These are phyloP conservation scores for Lachnellula hyalina DNA, from an alignment of 2,329 filamentous ascomycete species.

Conservation along the genomic window DNA sequence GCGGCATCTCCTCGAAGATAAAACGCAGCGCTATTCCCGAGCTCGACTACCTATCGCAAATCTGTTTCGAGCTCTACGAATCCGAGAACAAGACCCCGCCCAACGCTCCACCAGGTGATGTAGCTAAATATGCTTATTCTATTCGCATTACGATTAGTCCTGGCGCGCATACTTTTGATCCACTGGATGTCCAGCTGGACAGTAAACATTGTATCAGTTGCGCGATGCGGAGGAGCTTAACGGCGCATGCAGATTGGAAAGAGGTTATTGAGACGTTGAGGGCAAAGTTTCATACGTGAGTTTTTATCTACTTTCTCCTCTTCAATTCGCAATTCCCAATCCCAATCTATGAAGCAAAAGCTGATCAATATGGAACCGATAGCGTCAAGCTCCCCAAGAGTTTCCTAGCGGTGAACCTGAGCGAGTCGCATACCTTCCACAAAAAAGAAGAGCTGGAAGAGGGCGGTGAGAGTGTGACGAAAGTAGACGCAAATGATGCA, in stretches of 20 bases:
- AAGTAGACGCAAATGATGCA: not conserved
- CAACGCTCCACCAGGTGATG: conserved; percentile 24
- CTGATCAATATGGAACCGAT: conserved; percentile 6
- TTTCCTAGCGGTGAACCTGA: conserved; percentile 33
- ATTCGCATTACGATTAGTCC: conserved; percentile 95
- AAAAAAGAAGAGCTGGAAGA: conserved; percentile 26
- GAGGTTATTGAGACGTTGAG: conserved; percentile 92
- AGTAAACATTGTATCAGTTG: conserved; percentile 95
- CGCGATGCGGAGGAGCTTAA: conserved; percentile 83
- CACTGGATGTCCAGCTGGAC: conserved; percentile 92
- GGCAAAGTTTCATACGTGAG: conserved; percentile 91
- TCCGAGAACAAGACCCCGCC: conserved; percentile 59
- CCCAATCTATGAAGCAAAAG: not conserved
- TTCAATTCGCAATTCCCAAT: not conserved
- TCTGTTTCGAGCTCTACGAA: conserved; percentile 97
- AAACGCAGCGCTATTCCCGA: conserved; percentile 92
- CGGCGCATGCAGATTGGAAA: conserved; percentile 91
- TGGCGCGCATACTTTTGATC: conserved; percentile 94
- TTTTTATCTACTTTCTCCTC: not conserved
- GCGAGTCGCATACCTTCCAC: conserved; percentile 32
- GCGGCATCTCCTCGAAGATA: conserved; percentile 95
- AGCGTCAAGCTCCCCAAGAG: conserved; percentile 34
- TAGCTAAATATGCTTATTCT: conserved; percentile 70
- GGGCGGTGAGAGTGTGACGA: not conserved
- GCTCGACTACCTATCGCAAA: conserved; percentile 94